Evolutionary conservation across 2,329 filamentous ascomycete genomes (phyloP), one percentile per base, ranked within the genome.

Genomic region (Acrodontium crateriforme): DNA sequence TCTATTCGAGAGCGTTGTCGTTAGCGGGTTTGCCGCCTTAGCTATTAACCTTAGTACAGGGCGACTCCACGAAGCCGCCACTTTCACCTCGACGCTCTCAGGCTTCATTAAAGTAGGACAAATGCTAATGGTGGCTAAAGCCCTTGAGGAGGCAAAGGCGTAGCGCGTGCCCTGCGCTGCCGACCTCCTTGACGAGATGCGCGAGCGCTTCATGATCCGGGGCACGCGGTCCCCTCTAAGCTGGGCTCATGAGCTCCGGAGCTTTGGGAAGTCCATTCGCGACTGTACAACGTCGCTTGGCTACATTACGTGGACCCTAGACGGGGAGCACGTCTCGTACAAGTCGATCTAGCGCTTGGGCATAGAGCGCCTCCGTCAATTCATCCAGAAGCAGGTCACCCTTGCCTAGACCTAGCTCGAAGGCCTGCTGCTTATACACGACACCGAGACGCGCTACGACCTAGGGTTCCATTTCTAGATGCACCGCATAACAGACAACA

Each of bases 71-170:
- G 28, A 30, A 17, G 28, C 35, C 8, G n/a, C 28, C 7, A 22
- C 18, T 13, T 39, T 34, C 30, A 36, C 32, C 16, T 26, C 35
- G 9, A 19, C 25, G 10, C 38, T 42, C 5, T 43, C 36, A n/a
- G 38, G 31, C 13, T 41, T 39, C 13, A 39, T 41, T 18, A 45
- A 43, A 29, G 38, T 44, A 2, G 31, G 33, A 2, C 24, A 45
- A 22, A 39, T 43, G 32, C 40, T 45, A 18, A 35, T 43, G 5
- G 22, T 40, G 6, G 24, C 41, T 31, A 26, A 32, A 16, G 32
- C 35, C 5, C 25, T 44, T 3, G n/a, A 15, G 17, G 24, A n/a
- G n/a, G n/a, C n/a, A n/a, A 8, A 17, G 6, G 25, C 7, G 6
- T 9, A 8, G n/a, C 6, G 8, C 8, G 25, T 8, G 9, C 9